A percentile compares a stretch with the other conserved stretches of the same genome.
phyloP scores from a whole-genome alignment of 768 basidiomycete genomes.

The Postia placenta region DNA sequence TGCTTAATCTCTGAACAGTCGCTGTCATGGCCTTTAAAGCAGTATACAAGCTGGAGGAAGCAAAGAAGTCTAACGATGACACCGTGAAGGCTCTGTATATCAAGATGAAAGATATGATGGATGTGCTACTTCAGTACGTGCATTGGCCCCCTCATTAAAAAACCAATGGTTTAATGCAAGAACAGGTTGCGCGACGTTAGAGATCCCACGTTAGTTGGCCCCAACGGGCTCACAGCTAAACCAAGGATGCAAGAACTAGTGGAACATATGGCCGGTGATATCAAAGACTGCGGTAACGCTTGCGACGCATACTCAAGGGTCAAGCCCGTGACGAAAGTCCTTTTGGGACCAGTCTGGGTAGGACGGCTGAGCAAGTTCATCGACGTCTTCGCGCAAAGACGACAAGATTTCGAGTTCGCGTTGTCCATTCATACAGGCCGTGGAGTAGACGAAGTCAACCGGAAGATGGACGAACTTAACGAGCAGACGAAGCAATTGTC shows the following conservation, averaged over 20 bases:
- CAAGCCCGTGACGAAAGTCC: slow-evolving; percentile 21
- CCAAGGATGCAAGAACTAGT: slow-evolving; percentile 28
- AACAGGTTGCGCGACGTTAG: slow-evolving; percentile 23
- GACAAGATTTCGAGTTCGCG: slow-evolving; percentile 23
- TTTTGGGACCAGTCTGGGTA: slow-evolving; percentile 25
- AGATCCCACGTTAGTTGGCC: slow-evolving; percentile 22
- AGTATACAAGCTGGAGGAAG: slow-evolving; percentile 42
- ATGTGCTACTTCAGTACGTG: slow-evolving; percentile 37
- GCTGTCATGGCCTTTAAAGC: slow-evolving; percentile 45
- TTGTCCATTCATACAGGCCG: slow-evolving; percentile 22
- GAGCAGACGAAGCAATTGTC: too few relatives aligned
- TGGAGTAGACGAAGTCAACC: slow-evolving; percentile 16
- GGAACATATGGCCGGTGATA: slow-evolving; percentile 21
- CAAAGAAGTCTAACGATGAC: slow-evolving; percentile 44
- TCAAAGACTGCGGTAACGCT: slow-evolving; percentile 25
- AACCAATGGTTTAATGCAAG: background rate
- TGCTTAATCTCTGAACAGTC: slow-evolving; percentile 29
- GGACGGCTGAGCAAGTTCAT: slow-evolving; percentile 15
- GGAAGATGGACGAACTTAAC: slow-evolving; percentile 11
- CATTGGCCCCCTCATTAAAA: background rate
- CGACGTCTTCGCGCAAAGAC: slow-evolving; percentile 17
- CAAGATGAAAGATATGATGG: slow-evolving; percentile 48
- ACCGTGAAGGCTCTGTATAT: slow-evolving; percentile 39
- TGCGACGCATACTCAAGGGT: slow-evolving; percentile 29
- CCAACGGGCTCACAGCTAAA: slow-evolving; percentile 27